phyloP scores from a whole-genome alignment of 2,329 filamentous ascomycete species.

The Dichotomopilus funicola region DNA sequence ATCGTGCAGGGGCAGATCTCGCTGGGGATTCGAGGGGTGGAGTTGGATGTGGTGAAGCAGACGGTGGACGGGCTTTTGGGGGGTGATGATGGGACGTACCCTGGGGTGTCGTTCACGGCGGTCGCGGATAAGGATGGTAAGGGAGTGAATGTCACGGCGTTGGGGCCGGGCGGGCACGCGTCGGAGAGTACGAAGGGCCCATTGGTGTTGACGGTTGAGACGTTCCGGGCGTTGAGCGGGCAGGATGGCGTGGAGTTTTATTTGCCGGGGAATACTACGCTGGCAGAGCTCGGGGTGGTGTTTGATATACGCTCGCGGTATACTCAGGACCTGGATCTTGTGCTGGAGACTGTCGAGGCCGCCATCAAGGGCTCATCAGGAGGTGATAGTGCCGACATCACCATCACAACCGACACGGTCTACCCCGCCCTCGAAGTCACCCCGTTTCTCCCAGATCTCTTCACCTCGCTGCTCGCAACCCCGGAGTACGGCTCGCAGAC shows the following conservation, averaged over 20 bases:
- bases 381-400: neutral
- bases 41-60: neutral
- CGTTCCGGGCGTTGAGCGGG: neutral
- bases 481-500: neutral
- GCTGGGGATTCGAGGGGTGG: neutral
- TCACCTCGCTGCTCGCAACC: neutral
- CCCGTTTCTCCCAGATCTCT: neutral
- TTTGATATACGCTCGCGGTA: constrained; percentile 1
- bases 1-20: neutral
- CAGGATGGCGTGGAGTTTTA: neutral
- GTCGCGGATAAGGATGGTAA: neutral
- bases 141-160: constrained; percentile 1
- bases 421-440: constrained; percentile 4
- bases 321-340: neutral
- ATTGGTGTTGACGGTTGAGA: neutral
- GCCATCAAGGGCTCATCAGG: neutral
- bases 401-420: neutral
- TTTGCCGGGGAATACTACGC: neutral
- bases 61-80: neutral
- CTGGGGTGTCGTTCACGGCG: neutral
- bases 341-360: neutral
- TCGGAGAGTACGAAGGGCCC: constrained; percentile 3
- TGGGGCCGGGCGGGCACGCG: constrained; percentile 4
- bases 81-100: neutral
- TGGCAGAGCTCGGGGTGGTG: neutral